Base-by-base conservation (phyloP, 345 rosid genomes). In the Streptanthus diversifolius region DNA sequence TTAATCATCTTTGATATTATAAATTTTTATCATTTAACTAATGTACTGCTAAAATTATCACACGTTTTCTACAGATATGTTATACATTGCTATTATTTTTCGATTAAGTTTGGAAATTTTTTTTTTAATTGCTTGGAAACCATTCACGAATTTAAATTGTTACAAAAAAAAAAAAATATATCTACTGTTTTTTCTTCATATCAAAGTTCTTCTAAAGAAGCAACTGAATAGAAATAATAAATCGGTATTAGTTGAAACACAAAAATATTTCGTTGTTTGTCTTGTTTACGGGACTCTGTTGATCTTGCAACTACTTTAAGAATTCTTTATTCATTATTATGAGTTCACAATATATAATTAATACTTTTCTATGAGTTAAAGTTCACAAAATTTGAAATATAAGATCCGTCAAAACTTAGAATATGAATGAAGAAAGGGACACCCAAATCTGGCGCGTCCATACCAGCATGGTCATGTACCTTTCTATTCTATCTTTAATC, bases 221-320 rank as follows among this genome's bases (percentile, higher is more conserved):
- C 10, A 32, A 35, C 14, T 24, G 21, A 48, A 49, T 5, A 35
- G 14, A 35, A 33, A 33, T 14, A 7, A 21, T 51, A 51, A 24
- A 3, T 33, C 14, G 14, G 22, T 65, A 48, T 48, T 48, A 21
- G 1, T 43, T 62, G 11, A 41, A 43, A 22, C 24, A n/a, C 37
- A 48, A 30, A 30, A 48, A 3, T 1, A 32, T 7, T 19, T 30
- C 11, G 17, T 65, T 37, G 2, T 27, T 22, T 22, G n/a, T 37
- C 24, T 36, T 66, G 30, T 43, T 41, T 55, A 55, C 3, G 25
- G 30, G 15, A 19, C 27, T 51, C 70, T 72, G 54, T 52, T 72
- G 24, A 44, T 72, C 21, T 72, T 62, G 62, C 76, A 62, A 63
- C 76, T 52, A 21, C 44, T 22, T 32, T 35, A 57, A 58, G 9